Evolutionary conservation across 2,329 filamentous ascomycete species (phyloP), one percentile per base, ranked within the genome.

Genomic region (Arthrobotrys megalospora): DNA sequence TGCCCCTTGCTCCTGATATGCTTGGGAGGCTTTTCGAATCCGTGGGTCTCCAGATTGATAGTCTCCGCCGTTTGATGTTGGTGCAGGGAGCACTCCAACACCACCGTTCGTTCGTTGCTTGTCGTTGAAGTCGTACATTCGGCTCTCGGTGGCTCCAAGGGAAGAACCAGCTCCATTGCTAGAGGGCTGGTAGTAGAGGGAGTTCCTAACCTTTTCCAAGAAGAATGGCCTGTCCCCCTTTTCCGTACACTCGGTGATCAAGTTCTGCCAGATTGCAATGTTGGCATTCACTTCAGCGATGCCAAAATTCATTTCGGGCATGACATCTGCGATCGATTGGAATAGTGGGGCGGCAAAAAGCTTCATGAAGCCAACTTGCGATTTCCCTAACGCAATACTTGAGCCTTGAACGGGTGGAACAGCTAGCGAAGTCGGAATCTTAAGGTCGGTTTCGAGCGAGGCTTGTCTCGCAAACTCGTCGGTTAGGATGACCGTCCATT

Each of bases 341-440:
- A 99, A 99, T 0, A 99, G 88, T 0, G 96, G 96, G 60, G 94
- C 90, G 14, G 95, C 96, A 84, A 98, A 98, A 82, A 97, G 89
- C 80, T 93, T 96, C 93, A 98, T 97, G 85, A 99, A 99, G 24
- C 93, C 92, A 68, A 97, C 92, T 85, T 99, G 96, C 6, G 94
- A 92, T 81, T 93, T 93, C 80, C 90, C 92, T 66, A 97, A 88
- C 69, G 95, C 94, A 79, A 93, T 87, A 36, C 92, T 87, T 41
- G 81, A 82, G 81, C 97, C 94, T 81, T 94, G 93, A 73, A 93
- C 90, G 47, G 96, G 93, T 2, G 91, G 90, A 0, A 94, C 91
- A 82, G 97, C 93, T 2, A 99, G 88, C 34, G 94, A 94, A 0
- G 95, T 95, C 55, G 91, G 90, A 82, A 99, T 96, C 16, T 92